Evolutionary conservation across 192 early-diverging fungal genomes (phyloP), one percentile per base, ranked within the genome.

Genomic region (Coemansia sp.): DNA sequence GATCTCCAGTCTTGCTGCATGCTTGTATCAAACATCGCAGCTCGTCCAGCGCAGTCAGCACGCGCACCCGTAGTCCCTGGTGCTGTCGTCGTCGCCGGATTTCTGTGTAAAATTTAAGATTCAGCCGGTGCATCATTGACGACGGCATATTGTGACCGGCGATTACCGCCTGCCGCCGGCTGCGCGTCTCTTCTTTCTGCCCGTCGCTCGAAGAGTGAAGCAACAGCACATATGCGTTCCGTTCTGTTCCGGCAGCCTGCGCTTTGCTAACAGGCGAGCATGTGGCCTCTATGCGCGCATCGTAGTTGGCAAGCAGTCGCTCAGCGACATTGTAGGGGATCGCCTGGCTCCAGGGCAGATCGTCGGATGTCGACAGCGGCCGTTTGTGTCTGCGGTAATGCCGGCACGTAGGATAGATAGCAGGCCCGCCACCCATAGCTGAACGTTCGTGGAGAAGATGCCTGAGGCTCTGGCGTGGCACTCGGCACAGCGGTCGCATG

Each of bases 121-220:
- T 43, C 3, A 68, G 56, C 11, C 54, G 55, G 27, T 27, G 53
- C 72, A 75, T 75, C 36, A 75, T 50, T 23, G 72, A 63, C 40
- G 72, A 75, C 15, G 72, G 72, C 72, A 75, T 75, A 20, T 53
- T 40, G 29, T 30, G 55, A 25, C 55, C 45, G 8, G 31, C 20
- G 3, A 44, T 42, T 17, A 26, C 27, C 8, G 23, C 26, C 5
- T 25, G 15, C 45, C 8, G 26, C 17, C 26, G n/a, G 27, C 15
- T 17, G 38, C 17, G 17, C 8, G n/a, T 14, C 8, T 17, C 15
- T 5, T 6, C 36, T 39, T 14, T 7, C 3, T 15, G 7, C 8
- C 19, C 19, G 38, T 17, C 4, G 2, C 8, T 7, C 38, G 8
- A 15, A 8, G n/a, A 17, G 27, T 29, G n/a, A 5, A 47, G 45